Evolutionary conservation across 139 green algal genomes (phyloP), one percentile per base, ranked within the genome.

Genomic region (Chlamydomonas applanata): DNA sequence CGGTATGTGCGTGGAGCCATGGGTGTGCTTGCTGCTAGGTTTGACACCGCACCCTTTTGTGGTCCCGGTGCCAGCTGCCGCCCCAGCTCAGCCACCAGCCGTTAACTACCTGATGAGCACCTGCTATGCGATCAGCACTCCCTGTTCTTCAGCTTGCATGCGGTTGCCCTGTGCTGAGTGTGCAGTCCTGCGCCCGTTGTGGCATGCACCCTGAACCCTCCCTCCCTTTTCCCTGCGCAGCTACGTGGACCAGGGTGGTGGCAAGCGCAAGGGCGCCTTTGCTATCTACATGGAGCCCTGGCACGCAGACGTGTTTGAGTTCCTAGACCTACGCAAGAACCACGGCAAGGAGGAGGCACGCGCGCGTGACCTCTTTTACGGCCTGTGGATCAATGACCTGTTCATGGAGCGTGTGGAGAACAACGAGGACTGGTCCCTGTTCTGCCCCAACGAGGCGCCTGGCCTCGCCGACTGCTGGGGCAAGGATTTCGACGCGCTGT

Each of bases 281-380:
- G 93, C 93, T 46, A 93, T 99, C 71, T 99, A 99, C 89, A 85
- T 98, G 69, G 96, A 99, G 89, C 95, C 96, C 3, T 99, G 96
- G 96, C 96, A 99, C 79, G 82, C 91, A 0, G 94, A 97, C 88
- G 90, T 99, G 77, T 73, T 79, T 40, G 96, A 99, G 79, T 99
- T 83, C 75, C 87, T 99, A 52, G 96, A 99, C 72, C 86, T 99
- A 75, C 85, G 96, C 59, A 99, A 99, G 86, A 99, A 99, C 86
- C 95, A 98, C 75, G 96, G 96, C 75, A 98, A 98, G 91, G 92
- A 97, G 82, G 92, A 98, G 87, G 83, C 85, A 1, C 90, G 96
- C 24, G 93, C 93, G 13, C 83, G 96, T n/a, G 96, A 99, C 82
- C 90, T 99, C 4, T 99, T 99, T 82, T 99, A 98, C 70, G 96